phyloP scores from a whole-genome alignment of 2,329 filamentous ascomycete species.

The Ascochyta koolunga region DNA sequence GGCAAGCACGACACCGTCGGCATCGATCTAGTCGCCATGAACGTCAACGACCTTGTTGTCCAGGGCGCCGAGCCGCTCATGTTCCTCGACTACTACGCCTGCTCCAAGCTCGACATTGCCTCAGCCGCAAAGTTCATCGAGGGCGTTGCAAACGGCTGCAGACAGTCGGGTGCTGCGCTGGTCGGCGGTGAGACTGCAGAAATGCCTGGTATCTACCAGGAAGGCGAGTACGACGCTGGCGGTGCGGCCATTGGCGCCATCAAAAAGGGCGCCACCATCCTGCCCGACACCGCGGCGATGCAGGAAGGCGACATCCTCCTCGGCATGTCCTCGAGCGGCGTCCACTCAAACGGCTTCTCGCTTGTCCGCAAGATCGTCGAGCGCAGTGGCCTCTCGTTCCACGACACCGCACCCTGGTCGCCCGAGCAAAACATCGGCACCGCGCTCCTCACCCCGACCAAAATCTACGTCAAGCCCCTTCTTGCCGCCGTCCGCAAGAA shows the following conservation, averaged over 20 bases:
- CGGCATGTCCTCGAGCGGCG: conserved; percentile 81
- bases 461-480: conserved; percentile 88
- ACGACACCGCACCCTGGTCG: conserved; percentile 78
- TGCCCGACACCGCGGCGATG: conserved; percentile 81
- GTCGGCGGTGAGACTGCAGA: conserved; percentile 98
- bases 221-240: conserved; percentile 89
- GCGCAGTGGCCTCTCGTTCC: conserved; percentile 72
- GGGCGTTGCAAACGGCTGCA: conserved; percentile 87
- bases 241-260: conserved; percentile 90
- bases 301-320: conserved; percentile 80
- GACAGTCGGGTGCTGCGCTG: conserved; percentile 82
- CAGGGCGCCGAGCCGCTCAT: conserved; percentile 94
- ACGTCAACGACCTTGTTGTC: conserved; percentile 96
- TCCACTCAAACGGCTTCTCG: conserved; percentile 97
- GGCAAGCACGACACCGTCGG: conserved; percentile 92
- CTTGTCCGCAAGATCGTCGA: conserved; percentile 91
- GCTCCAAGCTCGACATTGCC: conserved; percentile 80
- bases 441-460: conserved; percentile 83
- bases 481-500: conserved; percentile 67
- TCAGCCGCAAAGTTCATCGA: conserved; percentile 85
- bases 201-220: conserved; percentile 94
- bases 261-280: conserved; percentile 65
- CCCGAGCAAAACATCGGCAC: conserved; percentile 68
- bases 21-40: conserved; percentile 97
- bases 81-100: conserved; percentile 98